phyloP scores from a whole-genome alignment of 202 grass and related monocot genomes.

The Bolboschoenoplectus hybrid region DNA sequence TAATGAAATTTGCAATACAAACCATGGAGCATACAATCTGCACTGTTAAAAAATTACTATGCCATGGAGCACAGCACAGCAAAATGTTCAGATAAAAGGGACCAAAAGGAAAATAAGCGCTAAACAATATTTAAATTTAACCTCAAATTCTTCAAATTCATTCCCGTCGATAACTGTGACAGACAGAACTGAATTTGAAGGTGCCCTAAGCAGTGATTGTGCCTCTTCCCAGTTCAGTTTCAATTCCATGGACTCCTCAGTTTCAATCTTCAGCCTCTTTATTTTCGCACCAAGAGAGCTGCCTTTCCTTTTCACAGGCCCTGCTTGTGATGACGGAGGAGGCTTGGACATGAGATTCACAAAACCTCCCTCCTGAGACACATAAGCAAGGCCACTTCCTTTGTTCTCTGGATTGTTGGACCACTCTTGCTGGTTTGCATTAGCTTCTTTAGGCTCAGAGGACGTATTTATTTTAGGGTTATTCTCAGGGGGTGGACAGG shows the following conservation, averaged over 20 bases:
- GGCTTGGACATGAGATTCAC: slow-evolving; percentile 32
- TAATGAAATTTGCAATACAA: neutral
- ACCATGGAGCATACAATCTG: neutral
- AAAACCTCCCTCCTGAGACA: slow-evolving; percentile 46
- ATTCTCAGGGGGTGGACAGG: slow-evolving; percentile 33
- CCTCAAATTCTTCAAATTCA: slow-evolving; percentile 99
- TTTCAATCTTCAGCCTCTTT: slow-evolving; percentile 90
- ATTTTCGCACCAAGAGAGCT: slow-evolving; percentile 70
- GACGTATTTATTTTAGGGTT: slow-evolving; percentile 20
- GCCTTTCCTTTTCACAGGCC: slow-evolving; percentile 74
- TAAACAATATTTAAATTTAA: slow-evolving; percentile 32
- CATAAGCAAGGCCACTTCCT: slow-evolving; percentile 48
- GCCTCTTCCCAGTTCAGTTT: slow-evolving; percentile 99
- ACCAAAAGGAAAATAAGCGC: neutral
- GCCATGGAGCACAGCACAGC: neutral
- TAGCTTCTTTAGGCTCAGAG: slow-evolving; percentile 18
- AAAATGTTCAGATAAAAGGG: neutral
- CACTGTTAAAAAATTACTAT: neutral
- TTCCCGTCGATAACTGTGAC: slow-evolving; percentile 77
- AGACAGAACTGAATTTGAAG: slow-evolving; percentile 65
- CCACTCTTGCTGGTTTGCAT: slow-evolving; percentile 28
- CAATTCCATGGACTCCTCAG: slow-evolving; percentile 95
- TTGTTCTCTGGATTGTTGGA: slow-evolving; percentile 50
- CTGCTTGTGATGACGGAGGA: slow-evolving; percentile 25
- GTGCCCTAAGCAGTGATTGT: slow-evolving; percentile 83